Evolutionary conservation across 768 basidiomycete species (phyloP), one percentile per base, ranked within the genome.

Genomic region (Lactarius hengduanensis): DNA sequence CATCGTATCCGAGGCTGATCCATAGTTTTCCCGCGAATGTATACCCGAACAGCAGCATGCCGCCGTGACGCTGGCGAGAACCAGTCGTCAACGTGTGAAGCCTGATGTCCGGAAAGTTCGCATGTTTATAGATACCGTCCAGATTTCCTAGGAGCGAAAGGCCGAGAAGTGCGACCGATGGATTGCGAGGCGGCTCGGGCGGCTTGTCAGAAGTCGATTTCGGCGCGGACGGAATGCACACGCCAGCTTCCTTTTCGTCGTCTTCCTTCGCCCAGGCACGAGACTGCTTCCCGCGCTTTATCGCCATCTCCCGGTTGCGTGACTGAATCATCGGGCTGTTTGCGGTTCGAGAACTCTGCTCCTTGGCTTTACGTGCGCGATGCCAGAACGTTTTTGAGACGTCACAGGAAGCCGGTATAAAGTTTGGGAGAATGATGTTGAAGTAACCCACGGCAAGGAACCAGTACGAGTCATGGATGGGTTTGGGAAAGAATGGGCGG

Each of bases 61-160:
- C 91, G 11, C 90, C 86, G 0, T 83, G 73, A 3, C 91, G 84
- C 73, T 94, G 92, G n/a, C 92, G 82, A 8, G 89, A 91, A 3
- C 91, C 92, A 1, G 92, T 93, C 32, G 90, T 94, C 40, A 95
- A 79, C 4, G 87, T 87, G 69, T 90, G 85, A 22, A 94, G 78
- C 74, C 82, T 75, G 66, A 92, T 76, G 1, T 65, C 68, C 4
- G 83, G 81, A 77, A 83, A 92, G 1, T 76, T 69, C 11, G 80
- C 76, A 73, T 92, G 91, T 69, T 87, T 85, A 78, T 93, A 94
- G 36, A 88, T 89, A 3, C 84, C 88, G 73, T 94, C 91, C 61
- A 94, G 78, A 73, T 92, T 94, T 2, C 92, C 92, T n/a, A 94
- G 80, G 67, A 95, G 80, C 6, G 92, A 94, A 55, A 93, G 76